Base-by-base conservation (phyloP, 2,329 filamentous ascomycete species). In the Aureobasidium melanogenum region DNA sequence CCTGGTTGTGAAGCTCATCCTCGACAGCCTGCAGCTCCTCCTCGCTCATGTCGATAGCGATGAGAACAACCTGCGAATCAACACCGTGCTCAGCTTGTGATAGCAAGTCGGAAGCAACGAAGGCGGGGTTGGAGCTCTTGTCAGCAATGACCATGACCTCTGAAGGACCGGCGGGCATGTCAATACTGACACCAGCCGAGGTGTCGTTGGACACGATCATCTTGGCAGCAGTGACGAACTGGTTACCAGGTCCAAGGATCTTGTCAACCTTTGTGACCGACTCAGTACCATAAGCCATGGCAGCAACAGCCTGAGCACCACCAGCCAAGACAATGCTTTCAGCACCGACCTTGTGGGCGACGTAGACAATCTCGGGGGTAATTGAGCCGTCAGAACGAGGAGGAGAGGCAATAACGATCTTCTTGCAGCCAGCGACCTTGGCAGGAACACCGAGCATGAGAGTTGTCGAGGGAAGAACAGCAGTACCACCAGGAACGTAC, bases 171-270 rank as follows among this genome's bases (percentile, higher is more conserved):
- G 94, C 94, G 12, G 94, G 94, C 94, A 99, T 99, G 72, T 99
- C 94, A 69, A 99, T 99, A 74, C 91, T 88, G 43, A 97, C 92
- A 24, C 90, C 89, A 14, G 94, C 94, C 63, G 91, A 95, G 47
- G 94, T 97, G 73, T 99, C 94, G 74, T 99, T 99, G 75, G 88
- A 90, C 46, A 99, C 94, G 68, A 92, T 83, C 94, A 99, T 99
- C 83, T 99, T 99, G 57, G 90, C 94, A 0, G 94, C 94, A 0
- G 94, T 99, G 43, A 99, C 94, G 71, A 97, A 99, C 75, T 97
- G 94, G 76, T 99, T 99, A 38, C 94, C 94, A 2, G 94, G 94
- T 0, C 94, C 94, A 14, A 97, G 84, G 68, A 99, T 97, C 84
- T 99, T 99, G 81, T 99, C 94, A 8, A 99, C 94, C 79, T 99